Percentiles rank a stretch among this genome's conserved stretches.
phyloP scores from a whole-genome alignment of 257 asterid species.

The Pogostemon cablin region DNA sequence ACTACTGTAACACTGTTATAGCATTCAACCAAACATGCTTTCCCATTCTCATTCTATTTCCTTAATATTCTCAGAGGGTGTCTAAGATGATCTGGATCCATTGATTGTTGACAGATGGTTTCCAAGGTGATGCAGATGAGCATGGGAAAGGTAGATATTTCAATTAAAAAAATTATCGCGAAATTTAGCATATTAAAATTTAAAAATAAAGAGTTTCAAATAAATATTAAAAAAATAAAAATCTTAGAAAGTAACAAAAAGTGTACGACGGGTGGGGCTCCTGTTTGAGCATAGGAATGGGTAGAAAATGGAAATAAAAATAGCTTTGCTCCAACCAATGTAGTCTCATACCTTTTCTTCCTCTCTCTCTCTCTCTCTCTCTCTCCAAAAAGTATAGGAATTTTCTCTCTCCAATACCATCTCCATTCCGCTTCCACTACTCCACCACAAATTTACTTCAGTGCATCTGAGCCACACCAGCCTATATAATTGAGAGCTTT shows the following conservation, averaged over 20 bases:
- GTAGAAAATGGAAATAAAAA: neutral
- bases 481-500: neutral
- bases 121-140: too few relatives aligned
- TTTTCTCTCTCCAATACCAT: neutral
- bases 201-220: too few relatives aligned
- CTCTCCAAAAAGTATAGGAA: neutral
- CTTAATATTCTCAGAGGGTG: too few relatives aligned
- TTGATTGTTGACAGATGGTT: too few relatives aligned
- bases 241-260: constrained; percentile 23
- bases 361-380: constrained; percentile 7
- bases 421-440: neutral
- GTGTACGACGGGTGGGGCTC: constrained; percentile 29
- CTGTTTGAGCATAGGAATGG: neutral
- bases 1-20: too few relatives aligned
- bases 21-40: too few relatives aligned
- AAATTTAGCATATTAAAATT: too few relatives aligned
- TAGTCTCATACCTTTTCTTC: neutral
- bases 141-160: too few relatives aligned
- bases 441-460: too few relatives aligned
- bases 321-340: constrained; percentile 22
- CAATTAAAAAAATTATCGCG: too few relatives aligned
- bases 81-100: too few relatives aligned
- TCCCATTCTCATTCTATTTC: too few relatives aligned
- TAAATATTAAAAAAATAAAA: neutral
- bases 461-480: constrained; percentile 34